Conservation (phyloP, 1,284 basidiomycete genomes). For the Caloboletus firmus region DNA sequence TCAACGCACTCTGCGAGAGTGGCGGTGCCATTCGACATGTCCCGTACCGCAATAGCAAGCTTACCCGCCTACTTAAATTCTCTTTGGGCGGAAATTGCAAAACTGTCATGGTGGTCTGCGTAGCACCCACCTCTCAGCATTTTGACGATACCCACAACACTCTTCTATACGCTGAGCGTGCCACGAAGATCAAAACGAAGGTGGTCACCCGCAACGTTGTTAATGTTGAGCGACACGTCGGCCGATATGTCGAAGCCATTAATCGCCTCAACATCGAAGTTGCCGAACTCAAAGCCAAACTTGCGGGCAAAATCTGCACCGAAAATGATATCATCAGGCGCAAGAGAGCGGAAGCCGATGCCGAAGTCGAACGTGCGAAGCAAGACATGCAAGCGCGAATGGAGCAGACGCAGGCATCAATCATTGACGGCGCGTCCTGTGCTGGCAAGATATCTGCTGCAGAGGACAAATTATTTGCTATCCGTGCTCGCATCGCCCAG, state of each 20-base stretch:
- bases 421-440: constrained; percentile 77
- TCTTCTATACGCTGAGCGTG: constrained; percentile 91
- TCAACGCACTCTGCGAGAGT: constrained; percentile 92
- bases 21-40: constrained; percentile 84
- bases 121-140: constrained; percentile 90
- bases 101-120: constrained; percentile 97
- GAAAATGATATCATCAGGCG: constrained; percentile 64
- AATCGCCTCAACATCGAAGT: constrained; percentile 83
- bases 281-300: constrained; percentile 81
- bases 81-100: constrained; percentile 97
- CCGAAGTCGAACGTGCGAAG: constrained; percentile 70
- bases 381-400: constrained; percentile 68
- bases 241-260: constrained; percentile 92
- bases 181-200: constrained; percentile 96
- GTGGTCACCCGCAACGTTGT: constrained; percentile 90
- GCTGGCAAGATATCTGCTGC: constrained; percentile 76
- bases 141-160: constrained; percentile 99
- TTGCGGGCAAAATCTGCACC: constrained; percentile 63
- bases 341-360: constrained; percentile 65
- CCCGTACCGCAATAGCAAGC: constrained; percentile 95
- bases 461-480: constrained; percentile 66
- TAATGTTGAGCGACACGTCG: constrained; percentile 90
- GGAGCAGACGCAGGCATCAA: constrained; percentile 64
- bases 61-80: constrained; percentile 94
- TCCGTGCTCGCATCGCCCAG: constrained; percentile 66